These are phyloP conservation scores for Neodidymelliopsis sp. DNA, from an alignment of 2,329 filamentous ascomycete species.

Conservation along the genomic window DNA sequence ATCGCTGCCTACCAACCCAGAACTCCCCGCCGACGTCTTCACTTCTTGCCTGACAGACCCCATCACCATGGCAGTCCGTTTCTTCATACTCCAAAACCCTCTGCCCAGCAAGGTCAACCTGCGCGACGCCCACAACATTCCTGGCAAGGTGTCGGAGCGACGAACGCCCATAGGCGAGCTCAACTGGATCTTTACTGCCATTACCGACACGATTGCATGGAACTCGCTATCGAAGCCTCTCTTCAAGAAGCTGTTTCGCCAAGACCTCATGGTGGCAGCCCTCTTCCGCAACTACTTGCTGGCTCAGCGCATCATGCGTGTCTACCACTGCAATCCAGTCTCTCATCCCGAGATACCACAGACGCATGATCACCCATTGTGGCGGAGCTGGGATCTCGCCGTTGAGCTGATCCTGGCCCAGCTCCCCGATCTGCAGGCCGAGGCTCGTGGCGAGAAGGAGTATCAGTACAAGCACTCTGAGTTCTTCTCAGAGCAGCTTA, in stretches of 20 bases:
- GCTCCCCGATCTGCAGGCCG: conserved; percentile 80
- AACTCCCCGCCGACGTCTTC: conserved; percentile 92
- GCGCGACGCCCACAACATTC: conserved; percentile 86
- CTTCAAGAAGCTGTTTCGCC: conserved; percentile 96
- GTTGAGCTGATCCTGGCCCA: conserved; percentile 95
- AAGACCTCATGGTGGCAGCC: conserved; percentile 98
- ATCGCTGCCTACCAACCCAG: conserved; percentile 91
- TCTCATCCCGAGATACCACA: conserved; percentile 92
- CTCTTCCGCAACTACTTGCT: conserved; percentile 95
- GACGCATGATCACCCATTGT: conserved; percentile 92
- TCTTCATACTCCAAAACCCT: conserved; percentile 94
- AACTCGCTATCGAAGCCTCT: conserved; percentile 88
- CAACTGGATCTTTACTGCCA: conserved; percentile 99
- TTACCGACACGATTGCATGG: conserved; percentile 99
- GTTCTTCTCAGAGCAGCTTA: conserved; percentile 97
- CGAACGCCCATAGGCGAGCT: conserved; percentile 93
- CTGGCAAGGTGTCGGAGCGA: conserved; percentile 89
- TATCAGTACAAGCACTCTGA: conserved; percentile 95
- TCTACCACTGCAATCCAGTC: conserved; percentile 93
- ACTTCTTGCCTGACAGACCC: conserved; percentile 95
- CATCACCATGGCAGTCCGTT: conserved; percentile 96
- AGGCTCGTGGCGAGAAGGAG: conserved; percentile 75
- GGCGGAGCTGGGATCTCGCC: conserved; percentile 97
- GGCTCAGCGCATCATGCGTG: conserved; percentile 93
- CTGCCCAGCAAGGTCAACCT: conserved; percentile 72